Evolutionary conservation across 768 basidiomycete species (phyloP), one percentile per base, ranked within the genome.

Genomic region (Tricholoma sp.): DNA sequence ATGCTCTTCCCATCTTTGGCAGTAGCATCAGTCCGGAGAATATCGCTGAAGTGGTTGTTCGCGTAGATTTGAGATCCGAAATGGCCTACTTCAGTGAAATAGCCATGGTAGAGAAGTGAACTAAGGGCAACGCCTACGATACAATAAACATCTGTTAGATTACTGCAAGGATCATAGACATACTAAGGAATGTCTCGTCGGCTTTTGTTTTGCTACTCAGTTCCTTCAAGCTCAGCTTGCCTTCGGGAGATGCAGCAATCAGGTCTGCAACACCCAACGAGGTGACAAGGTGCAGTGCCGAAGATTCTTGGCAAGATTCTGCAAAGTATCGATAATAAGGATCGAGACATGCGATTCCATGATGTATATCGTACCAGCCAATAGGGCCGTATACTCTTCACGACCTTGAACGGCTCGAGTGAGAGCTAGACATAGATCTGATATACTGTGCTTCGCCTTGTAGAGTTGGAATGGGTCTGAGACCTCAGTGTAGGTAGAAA

Each of bases 271-370:
- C 48, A 13, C 48, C 48, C n/a, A 56, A 47, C 11, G 45, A 49
- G 20, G 54, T 56, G 11, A 56, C 36, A 11, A 56, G 33, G 34
- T 56, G 34, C 15, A 56, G 15, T 3, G 54, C 54, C 39, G 54
- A 56, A 28, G 54, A 56, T 24, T 56, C 54, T 34, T 56, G 54
- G 20, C 54, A 56, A n/a, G 54, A 56, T 24, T 50, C 54, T 55
- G 15, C 15, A 20, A 24, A 24, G 24, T 24, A 32, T 15, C 45
- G 13, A 20, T 29, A 15, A 24, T 24, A n/a, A 34, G 10, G 42
- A 47, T 36, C 13, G 42, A 24, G 24, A 24, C 24, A 24, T 24
- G 24, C 24, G 24, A 17, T 15, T 1, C 12, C 8, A 10, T 10
- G 2, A 6, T 29, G 20, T 7, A n/a, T 7, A n/a, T 29, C 50